These are phyloP conservation scores for Podospora sp. DNA, from an alignment of 495 filamentous ascomycete genomes.

Conservation along the genomic window DNA sequence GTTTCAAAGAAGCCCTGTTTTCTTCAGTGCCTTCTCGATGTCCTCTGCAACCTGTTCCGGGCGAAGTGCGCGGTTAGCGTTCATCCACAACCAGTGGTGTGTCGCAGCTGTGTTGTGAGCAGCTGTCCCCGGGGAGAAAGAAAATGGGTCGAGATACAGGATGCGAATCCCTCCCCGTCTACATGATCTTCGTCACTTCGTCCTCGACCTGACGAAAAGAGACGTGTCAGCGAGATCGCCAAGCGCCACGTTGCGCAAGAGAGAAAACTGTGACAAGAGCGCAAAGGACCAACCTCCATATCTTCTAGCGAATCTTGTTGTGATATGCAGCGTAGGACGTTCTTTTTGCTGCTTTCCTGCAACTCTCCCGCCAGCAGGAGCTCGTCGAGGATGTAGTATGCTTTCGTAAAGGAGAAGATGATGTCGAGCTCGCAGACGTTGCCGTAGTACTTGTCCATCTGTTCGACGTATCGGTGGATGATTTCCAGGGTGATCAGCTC, in stretches of 20 bases:
- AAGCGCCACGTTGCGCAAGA: not conserved
- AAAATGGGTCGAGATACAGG: constrained; percentile 27
- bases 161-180: constrained; percentile 42
- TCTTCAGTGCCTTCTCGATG: constrained; percentile 41
- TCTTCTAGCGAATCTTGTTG: constrained; percentile 95
- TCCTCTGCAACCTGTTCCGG: constrained; percentile 40
- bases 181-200: constrained; percentile 96
- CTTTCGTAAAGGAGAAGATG: constrained; percentile 92
- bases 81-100: constrained; percentile 5
- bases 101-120: constrained; percentile 17
- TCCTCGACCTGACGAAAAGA: constrained; percentile 79
- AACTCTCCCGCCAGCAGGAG: constrained; percentile 96
- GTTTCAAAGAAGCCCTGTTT: constrained; percentile 44
- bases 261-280: not conserved
- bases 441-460: constrained; percentile 99
- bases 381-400: constrained; percentile 97
- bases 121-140: constrained; percentile 18
- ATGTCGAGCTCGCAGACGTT: constrained; percentile 99
- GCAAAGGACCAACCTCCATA: constrained; percentile 81
- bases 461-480: constrained; percentile 97
- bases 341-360: constrained; percentile 99
- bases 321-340: constrained; percentile 89
- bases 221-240: constrained; percentile 55
- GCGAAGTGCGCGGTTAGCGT: constrained; percentile 30
- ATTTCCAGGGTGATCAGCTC: constrained; percentile 98